Percentiles rank a stretch among this genome's conserved stretches.
Evolutionary conservation across 139 green algal species (phyloP).

Genomic region (Tetradesmus lagerheimii): DNA sequence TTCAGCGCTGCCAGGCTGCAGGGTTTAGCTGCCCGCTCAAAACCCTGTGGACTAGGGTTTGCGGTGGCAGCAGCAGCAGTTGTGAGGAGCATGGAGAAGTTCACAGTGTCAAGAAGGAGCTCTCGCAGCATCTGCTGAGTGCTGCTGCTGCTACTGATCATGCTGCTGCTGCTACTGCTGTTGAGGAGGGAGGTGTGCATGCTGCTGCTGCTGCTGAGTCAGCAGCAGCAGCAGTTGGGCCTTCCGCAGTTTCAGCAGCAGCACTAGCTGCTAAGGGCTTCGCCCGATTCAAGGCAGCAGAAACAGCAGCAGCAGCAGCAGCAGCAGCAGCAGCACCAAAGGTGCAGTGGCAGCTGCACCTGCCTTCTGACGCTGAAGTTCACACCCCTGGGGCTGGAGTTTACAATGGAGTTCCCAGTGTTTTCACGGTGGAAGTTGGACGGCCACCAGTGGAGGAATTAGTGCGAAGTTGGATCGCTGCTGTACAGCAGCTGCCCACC

Average conservation of each 20-base stretch:
- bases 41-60: not conserved
- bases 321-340: slow-evolving; percentile 3
- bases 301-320: not conserved
- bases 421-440: not conserved
- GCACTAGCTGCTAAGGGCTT: not conserved
- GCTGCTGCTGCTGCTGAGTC: not conserved
- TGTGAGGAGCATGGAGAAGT: not conserved
- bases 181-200: not conserved
- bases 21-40: not conserved
- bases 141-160: not conserved
- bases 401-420: not conserved
- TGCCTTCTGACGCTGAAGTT: not conserved
- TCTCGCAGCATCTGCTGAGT: not conserved
- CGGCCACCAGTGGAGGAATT: not conserved
- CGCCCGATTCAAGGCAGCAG: not conserved
- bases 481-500: not conserved
- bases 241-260: slow-evolving; percentile 3
- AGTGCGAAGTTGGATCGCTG: not conserved
- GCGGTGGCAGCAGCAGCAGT: slow-evolving; percentile 9
- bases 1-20: not conserved
- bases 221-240: slow-evolving; percentile 4
- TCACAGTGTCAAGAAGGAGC: not conserved
- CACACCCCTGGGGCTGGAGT: not conserved
- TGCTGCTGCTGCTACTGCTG: not conserved
- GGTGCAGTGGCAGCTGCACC: not conserved